Conservation (phyloP, 1,284 basidiomycete species). For the Leccinum subfulvum region DNA sequence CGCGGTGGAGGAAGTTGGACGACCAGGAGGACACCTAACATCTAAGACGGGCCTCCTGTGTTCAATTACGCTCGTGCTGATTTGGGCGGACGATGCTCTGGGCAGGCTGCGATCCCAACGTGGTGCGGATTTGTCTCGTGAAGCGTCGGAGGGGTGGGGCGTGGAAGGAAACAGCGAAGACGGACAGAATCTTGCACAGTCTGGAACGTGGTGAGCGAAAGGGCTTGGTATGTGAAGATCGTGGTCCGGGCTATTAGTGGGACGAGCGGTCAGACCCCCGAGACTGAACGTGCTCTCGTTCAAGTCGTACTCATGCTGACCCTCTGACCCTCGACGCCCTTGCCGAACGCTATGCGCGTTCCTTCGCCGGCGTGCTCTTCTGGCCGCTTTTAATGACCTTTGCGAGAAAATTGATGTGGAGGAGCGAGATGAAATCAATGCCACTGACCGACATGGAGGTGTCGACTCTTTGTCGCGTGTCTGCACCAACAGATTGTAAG, state of each 20-base stretch:
- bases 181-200: not conserved
- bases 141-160: conserved; percentile 8
- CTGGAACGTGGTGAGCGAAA: conserved; percentile 19
- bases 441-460: too few species aligned
- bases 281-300: too few species aligned
- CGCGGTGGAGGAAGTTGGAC: not conserved
- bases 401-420: too few species aligned
- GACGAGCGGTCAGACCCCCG: conserved; percentile 15
- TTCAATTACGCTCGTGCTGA: conserved; percentile 19
- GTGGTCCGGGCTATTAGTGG: conserved; percentile 13
- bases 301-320: too few species aligned
- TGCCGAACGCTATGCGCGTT: not conserved
- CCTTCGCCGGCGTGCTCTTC: too few species aligned
- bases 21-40: conserved; percentile 9
- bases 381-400: too few species aligned
- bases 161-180: not conserved
- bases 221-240: conserved; percentile 20
- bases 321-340: not conserved
- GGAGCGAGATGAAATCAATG: not conserved
- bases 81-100: not conserved
- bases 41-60: conserved; percentile 23
- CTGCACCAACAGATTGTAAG: too few species aligned
- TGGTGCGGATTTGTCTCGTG: conserved; percentile 13
- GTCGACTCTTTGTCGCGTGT: too few species aligned
- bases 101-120: conserved; percentile 20